A percentile compares a stretch with the other conserved stretches of the same genome.
Evolutionary conservation across 257 asterid species (phyloP).

Genomic region (Solanum microdontum): DNA sequence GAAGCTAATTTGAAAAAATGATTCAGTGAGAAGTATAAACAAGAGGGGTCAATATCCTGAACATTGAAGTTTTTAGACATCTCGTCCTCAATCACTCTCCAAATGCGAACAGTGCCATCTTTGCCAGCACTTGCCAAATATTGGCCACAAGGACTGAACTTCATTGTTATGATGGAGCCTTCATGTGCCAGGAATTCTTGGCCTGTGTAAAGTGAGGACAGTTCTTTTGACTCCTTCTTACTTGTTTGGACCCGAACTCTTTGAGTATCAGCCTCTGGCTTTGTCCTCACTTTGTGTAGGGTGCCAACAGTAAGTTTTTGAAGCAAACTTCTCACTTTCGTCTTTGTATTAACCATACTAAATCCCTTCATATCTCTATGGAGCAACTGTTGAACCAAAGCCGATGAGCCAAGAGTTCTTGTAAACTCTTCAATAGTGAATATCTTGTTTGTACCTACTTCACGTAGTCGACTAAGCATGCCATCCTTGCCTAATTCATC

Average conservation of each 20-base stretch:
- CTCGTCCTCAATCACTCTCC: constrained; percentile 75
- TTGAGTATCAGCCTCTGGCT: constrained; percentile 5
- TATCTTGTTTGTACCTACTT: constrained; percentile 44
- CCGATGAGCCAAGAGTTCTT: constrained; percentile 46
- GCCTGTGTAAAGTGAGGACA: constrained; percentile 56
- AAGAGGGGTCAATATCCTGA: constrained; percentile 53
- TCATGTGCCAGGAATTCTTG: constrained; percentile 83
- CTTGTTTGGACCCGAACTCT: constrained; percentile 37
- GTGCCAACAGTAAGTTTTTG: constrained; percentile 27
- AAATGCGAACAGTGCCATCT: constrained; percentile 77
- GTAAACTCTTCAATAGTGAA: constrained; percentile 56
- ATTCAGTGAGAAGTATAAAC: constrained; percentile 46
- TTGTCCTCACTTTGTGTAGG: constrained; percentile 20
- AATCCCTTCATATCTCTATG: constrained; percentile 29
- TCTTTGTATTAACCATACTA: constrained; percentile 18
- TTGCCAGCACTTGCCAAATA: constrained; percentile 85
- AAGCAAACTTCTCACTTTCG: constrained; percentile 51
- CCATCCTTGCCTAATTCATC: constrained; percentile 39
- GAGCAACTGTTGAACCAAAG: constrained; percentile 41
- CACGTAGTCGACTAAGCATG: constrained; percentile 26
- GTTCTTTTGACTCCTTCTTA: constrained; percentile 48
- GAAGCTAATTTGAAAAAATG: constrained; percentile 49
- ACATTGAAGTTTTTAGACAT: constrained; percentile 13
- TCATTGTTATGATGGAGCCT: constrained; percentile 83
- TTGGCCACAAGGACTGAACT: constrained; percentile 79